A percentile compares a stretch with the other conserved stretches of the same genome.
phyloP scores from a whole-genome alignment of 352 stramenopile genomes.

The Pythium oligandrum region DNA sequence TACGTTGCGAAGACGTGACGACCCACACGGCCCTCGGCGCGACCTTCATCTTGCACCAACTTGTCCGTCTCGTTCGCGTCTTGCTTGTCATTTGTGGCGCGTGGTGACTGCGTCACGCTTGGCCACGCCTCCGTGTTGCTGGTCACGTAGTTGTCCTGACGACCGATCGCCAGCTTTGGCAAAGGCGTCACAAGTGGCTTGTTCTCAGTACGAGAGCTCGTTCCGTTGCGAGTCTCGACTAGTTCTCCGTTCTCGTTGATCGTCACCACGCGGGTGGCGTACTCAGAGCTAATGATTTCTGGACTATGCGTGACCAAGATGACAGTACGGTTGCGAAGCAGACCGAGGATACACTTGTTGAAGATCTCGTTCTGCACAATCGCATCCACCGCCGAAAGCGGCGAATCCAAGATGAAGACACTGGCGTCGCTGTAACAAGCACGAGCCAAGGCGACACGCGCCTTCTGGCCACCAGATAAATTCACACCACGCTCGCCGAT shows the following conservation, averaged over 20 bases:
- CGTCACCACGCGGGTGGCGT: conserved; percentile 3
- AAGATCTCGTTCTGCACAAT: conserved; percentile 47
- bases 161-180: too few relatives aligned
- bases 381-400: conserved; percentile 17
- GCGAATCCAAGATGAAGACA: conserved; percentile 15
- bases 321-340: conserved; percentile 11
- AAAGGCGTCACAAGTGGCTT: too few relatives aligned
- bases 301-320: conserved; percentile 17
- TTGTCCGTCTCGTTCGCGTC: too few relatives aligned
- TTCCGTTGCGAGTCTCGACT: not conserved
- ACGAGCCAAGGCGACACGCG: conserved; percentile 39
- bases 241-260: conserved; percentile 5
- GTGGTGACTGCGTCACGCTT: too few relatives aligned
- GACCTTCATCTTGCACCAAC: too few relatives aligned
- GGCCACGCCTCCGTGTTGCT: too few relatives aligned
- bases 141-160: too few relatives aligned
- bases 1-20: too few relatives aligned
- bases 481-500: conserved; percentile 36
- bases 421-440: conserved; percentile 38
- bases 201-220: too few relatives aligned
- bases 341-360: conserved; percentile 26
- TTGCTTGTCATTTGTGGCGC: too few relatives aligned
- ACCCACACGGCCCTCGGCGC: too few relatives aligned
- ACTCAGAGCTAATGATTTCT: conserved; percentile 9
- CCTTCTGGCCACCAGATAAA: conserved; percentile 36